These are phyloP conservation scores for Hibiscus tridactylites DNA, from an alignment of 345 rosid genomes.

Conservation along the genomic window DNA sequence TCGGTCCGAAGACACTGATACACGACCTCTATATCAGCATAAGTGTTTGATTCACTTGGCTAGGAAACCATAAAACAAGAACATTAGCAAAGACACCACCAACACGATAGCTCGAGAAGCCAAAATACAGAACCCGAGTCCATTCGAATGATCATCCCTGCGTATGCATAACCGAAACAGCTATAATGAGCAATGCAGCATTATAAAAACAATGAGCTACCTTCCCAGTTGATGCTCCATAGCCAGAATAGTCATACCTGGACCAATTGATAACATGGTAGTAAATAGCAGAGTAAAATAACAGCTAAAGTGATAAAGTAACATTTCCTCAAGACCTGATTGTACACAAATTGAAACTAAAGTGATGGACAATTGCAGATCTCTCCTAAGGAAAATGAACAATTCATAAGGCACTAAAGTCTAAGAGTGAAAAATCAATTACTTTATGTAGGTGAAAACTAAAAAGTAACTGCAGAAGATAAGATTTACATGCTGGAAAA, in stretches of 20 bases:
- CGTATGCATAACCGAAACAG: background rate
- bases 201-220: conserved; percentile 34
- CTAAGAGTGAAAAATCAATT: conserved; percentile 19
- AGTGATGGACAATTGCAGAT: conserved; percentile 19
- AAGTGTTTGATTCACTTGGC: conserved; percentile 93
- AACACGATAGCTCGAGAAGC: background rate
- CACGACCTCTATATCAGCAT: conserved; percentile 96
- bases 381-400: conserved; percentile 1
- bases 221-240: conserved; percentile 95
- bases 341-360: conserved; percentile 9
- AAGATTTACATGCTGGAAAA: too few species aligned
- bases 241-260: conserved; percentile 99
- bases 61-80: conserved; percentile 24
- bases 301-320: background rate
- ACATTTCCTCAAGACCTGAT: conserved; percentile 9
- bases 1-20: conserved; percentile 85
- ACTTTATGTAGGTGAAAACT: conserved; percentile 19
- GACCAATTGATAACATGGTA: background rate
- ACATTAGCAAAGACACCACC: background rate
- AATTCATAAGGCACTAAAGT: conserved; percentile 22
- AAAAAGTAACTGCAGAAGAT: background rate
- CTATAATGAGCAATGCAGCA: background rate
- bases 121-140: too few species aligned
- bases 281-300: background rate
- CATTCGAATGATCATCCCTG: background rate